Percentiles rank a stretch among this genome's conserved stretches.
Evolutionary conservation across 2,329 filamentous ascomycete species (phyloP).

Genomic region (Aspergillus pseudotamarii): DNA sequence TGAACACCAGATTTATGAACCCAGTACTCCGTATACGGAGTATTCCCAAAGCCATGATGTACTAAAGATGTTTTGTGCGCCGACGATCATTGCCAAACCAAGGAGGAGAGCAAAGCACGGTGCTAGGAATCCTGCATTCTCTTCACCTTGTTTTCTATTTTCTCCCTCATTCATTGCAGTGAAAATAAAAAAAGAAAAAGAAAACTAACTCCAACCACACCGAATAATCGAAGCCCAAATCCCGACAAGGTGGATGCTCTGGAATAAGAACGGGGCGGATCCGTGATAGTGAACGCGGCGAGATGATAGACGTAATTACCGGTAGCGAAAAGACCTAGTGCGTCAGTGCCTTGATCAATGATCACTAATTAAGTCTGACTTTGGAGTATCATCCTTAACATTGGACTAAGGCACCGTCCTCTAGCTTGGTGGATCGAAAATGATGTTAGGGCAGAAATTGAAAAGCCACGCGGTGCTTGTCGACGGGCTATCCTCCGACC

Average conservation of each 20-base stretch:
- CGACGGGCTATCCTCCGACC: not conserved
- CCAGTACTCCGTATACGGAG: too few relatives aligned
- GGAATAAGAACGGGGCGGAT: not conserved
- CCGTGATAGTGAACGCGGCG: not conserved
- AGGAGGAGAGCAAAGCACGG: not conserved
- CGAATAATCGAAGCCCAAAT: not conserved
- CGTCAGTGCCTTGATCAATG: not conserved
- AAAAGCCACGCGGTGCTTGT: not conserved
- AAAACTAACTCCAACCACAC: not conserved
- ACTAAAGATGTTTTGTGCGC: too few relatives aligned
- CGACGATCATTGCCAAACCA: not conserved
- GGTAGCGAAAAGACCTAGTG: not conserved
- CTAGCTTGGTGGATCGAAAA: not conserved
- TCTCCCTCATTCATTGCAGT: not conserved
- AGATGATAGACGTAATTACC: not conserved
- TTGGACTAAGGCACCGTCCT: not conserved
- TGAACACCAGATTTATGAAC: too few relatives aligned
- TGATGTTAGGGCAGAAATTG: not conserved
- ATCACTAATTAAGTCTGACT: not conserved
- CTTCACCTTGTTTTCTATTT: not conserved
- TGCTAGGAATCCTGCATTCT: not conserved
- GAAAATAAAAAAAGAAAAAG: too few relatives aligned
- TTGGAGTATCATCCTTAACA: not conserved
- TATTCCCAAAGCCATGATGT: too few relatives aligned
- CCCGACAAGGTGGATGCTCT: not conserved